Conservation (phyloP, 345 rosid genomes). For the thale cress (Arabidopsis thaliana) region TAIR10.1 NC_003076.8:24297001-24297500, state of each 20-base stretch:
- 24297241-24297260: conserved; percentile 72
- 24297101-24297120: conserved; percentile 18
- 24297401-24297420: conserved; percentile 92
- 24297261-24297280: conserved; percentile 67
- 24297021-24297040: not conserved
- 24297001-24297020: conserved; percentile 3
- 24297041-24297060: conserved; percentile 8
- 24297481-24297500: conserved; percentile 14
- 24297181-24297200: conserved; percentile 40
- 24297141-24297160: not conserved
- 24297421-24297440: conserved; percentile 98
- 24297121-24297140: conserved; percentile 23
- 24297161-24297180: conserved; percentile 11
- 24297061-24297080: not conserved
- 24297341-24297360: conserved; percentile 25
- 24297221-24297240: conserved; percentile 73
- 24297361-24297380: conserved; percentile 46
- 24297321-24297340: conserved; percentile 1
- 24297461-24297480: conserved; percentile 29
- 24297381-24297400: conserved; percentile 99
- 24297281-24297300: conserved; percentile 82
- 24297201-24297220: conserved; percentile 62
- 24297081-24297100: not conserved
- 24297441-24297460: conserved; percentile 97
- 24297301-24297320: conserved; percentile 51